These are phyloP conservation scores for Mortierella sp. DNA, from an alignment of 371 early-diverging fungal genomes.

Conservation along the genomic window DNA sequence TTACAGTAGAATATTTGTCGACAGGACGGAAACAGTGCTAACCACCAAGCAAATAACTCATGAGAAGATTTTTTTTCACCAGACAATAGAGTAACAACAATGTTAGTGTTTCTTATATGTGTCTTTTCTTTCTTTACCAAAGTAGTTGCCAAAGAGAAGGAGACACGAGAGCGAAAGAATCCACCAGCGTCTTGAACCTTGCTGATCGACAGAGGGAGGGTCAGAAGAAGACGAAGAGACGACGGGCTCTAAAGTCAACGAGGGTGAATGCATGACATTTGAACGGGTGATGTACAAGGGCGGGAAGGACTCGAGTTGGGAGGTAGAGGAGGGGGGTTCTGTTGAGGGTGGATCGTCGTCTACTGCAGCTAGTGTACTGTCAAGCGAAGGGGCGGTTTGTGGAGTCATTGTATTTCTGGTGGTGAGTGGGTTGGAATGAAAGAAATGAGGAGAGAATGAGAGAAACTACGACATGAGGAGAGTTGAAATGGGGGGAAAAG, in stretches of 20 bases:
- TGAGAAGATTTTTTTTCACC: too few relatives aligned
- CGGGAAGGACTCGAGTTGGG: slow-evolving; percentile 47
- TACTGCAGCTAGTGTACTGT: slow-evolving; percentile 19
- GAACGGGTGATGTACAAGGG: slow-evolving; percentile 30
- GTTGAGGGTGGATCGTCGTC: slow-evolving; percentile 8
- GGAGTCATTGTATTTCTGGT: slow-evolving; percentile 18
- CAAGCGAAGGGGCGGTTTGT: slow-evolving; percentile 15
- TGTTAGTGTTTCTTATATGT: too few relatives aligned
- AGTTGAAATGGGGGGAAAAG: not conserved
- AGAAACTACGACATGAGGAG: not conserved
- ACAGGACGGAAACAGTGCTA: not conserved
- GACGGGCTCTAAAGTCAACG: slow-evolving; percentile 14
- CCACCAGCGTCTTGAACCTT: slow-evolving; percentile 56
- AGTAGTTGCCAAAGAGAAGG: slow-evolving; percentile 74
- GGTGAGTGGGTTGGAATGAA: not conserved
- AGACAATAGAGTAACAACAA: not conserved
- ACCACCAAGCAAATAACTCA: too few relatives aligned
- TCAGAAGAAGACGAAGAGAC: slow-evolving; percentile 7
- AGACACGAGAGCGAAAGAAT: slow-evolving; percentile 66
- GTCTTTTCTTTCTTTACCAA: slow-evolving; percentile 51
- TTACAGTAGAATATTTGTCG: not conserved
- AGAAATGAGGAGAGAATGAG: not conserved
- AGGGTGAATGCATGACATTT: slow-evolving; percentile 30
- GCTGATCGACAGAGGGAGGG: not conserved
- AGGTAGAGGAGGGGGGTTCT: slow-evolving; percentile 4